Conservation (phyloP, 148 eudicot genomes). For the Cornus suecica region DNA sequence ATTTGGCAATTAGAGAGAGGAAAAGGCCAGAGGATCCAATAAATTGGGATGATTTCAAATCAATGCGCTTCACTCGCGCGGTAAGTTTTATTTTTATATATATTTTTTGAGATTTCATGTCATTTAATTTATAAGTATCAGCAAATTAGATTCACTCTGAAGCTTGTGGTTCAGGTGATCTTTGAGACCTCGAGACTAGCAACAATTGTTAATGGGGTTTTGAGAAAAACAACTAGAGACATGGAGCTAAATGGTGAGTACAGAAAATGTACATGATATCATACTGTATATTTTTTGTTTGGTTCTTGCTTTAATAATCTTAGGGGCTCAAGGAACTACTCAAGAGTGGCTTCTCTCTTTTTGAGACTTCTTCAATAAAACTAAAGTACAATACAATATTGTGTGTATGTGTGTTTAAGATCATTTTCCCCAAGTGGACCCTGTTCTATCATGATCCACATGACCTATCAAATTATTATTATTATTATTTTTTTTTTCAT, state of each 20-base stretch:
- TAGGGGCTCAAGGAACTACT: constrained; percentile 33
- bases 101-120: neutral
- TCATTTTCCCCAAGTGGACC: constrained; percentile 37
- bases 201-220: constrained; percentile 80
- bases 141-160: neutral
- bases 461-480: constrained; percentile 58
- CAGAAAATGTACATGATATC: neutral
- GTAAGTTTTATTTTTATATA: constrained; percentile 39
- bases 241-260: constrained; percentile 83
- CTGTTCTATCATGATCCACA: constrained; percentile 58
- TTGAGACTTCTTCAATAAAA: neutral
- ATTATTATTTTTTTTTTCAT: no score
- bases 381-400: neutral
- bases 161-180: constrained; percentile 53
- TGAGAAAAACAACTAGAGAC: constrained; percentile 79
- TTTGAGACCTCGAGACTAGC: constrained; percentile 86
- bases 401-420: constrained; percentile 9
- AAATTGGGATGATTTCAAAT: constrained; percentile 63
- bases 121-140: neutral
- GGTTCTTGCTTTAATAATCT: neutral
- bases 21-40: constrained; percentile 66
- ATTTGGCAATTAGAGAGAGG: constrained; percentile 63
- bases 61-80: constrained; percentile 81
- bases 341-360: neutral
- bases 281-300: neutral